These are phyloP conservation scores for Streptanthus diversifolius DNA, from an alignment of 345 rosid genomes.

Conservation along the genomic window DNA sequence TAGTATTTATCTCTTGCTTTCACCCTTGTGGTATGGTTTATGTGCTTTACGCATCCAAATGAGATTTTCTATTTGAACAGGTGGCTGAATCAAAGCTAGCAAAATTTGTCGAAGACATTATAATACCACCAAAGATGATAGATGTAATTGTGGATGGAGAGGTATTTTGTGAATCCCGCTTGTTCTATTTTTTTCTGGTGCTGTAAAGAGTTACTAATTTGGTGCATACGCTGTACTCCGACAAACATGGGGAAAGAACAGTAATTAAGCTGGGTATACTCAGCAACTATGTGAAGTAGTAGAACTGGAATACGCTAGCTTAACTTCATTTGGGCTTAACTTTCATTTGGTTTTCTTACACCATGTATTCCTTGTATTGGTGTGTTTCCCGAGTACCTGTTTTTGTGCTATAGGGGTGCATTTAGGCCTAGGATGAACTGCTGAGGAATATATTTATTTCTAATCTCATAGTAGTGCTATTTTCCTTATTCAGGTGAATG, in stretches of 20 bases:
- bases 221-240: not conserved
- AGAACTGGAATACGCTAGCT: not conserved
- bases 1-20: conserved; percentile 14
- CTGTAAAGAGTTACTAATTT: not conserved
- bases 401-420: not conserved
- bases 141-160: conserved; percentile 97
- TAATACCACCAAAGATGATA: conserved; percentile 94
- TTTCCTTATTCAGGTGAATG: conserved; percentile 67
- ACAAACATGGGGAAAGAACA: not conserved
- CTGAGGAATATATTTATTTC: not conserved
- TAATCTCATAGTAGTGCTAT: conserved; percentile 18
- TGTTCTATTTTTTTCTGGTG: not conserved
- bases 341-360: conserved; percentile 6
- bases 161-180: conserved; percentile 44
- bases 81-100: conserved; percentile 96
- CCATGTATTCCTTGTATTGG: not conserved
- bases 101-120: conserved; percentile 94
- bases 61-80: conserved; percentile 39
- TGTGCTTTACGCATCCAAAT: conserved; percentile 8
- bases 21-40: not conserved
- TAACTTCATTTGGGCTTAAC: not conserved
- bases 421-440: not conserved
- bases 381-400: not conserved
- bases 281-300: not conserved
- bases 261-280: not conserved